Conservation (phyloP, 139 green algal genomes). For the Volvox reticuliferus region DNA sequence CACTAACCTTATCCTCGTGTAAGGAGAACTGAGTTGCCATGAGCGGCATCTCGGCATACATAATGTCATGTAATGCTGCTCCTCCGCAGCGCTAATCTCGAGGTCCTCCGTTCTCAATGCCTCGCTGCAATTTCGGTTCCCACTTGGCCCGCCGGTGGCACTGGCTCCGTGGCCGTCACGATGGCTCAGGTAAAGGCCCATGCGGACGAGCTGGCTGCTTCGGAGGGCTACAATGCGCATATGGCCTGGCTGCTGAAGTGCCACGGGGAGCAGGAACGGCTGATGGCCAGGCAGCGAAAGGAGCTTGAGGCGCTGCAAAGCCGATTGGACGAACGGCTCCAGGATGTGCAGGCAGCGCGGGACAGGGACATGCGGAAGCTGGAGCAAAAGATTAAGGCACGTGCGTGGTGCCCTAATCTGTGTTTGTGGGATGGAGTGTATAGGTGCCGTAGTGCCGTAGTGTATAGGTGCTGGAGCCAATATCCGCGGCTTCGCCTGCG, state of each 20-base stretch:
- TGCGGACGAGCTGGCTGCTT: neutral
- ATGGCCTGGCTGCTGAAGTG: constrained; percentile 27
- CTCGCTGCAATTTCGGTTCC: no score
- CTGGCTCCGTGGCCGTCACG: no score
- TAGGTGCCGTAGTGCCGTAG: neutral
- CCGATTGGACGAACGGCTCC: neutral
- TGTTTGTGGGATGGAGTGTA: neutral
- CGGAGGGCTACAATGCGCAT: constrained; percentile 4
- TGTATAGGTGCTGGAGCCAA: neutral
- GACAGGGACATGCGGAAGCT: constrained; percentile 10
- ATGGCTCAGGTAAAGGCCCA: constrained; percentile 12
- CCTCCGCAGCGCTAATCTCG: no score
- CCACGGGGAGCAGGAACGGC: constrained; percentile 28
- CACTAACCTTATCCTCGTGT: no score
- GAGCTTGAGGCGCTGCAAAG: neutral
- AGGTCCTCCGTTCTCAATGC: no score
- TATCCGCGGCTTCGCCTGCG: no score
- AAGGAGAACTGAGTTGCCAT: no score
- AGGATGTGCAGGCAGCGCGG: constrained; percentile 13
- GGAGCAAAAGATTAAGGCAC: constrained; percentile 23
- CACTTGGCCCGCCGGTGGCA: no score
- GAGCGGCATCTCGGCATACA: no score
- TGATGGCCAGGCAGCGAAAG: neutral
- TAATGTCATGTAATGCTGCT: no score
- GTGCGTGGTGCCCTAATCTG: neutral